phyloP scores from a whole-genome alignment of 352 stramenopile species.

The Phytophthora citrophthora region DNA sequence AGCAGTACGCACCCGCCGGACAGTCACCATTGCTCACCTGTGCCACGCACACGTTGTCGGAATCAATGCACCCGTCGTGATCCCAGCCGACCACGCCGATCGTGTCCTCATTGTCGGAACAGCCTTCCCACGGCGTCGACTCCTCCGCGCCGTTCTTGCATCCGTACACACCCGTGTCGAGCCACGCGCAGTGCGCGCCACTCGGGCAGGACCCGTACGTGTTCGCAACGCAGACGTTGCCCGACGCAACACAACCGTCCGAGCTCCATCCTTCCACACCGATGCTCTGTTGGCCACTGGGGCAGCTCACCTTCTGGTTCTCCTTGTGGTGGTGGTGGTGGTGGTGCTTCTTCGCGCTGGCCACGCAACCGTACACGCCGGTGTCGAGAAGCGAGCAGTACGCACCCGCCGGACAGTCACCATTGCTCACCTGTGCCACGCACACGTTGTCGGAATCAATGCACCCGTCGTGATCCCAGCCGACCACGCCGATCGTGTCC shows the following conservation, averaged over 20 bases:
- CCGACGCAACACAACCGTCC: constrained; percentile 24
- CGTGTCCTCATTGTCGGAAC: constrained; percentile 18
- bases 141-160: constrained; percentile 31
- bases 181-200: constrained; percentile 27
- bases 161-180: constrained; percentile 38
- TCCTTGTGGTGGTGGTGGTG: constrained; percentile 9
- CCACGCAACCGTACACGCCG: constrained; percentile 33
- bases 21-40: constrained; percentile 25
- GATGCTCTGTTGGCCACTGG: constrained; percentile 26
- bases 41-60: constrained; percentile 24
- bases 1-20: constrained; percentile 28
- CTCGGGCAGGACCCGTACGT: constrained; percentile 26
- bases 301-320: constrained; percentile 20
- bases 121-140: constrained; percentile 26
- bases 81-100: constrained; percentile 33
- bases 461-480: constrained; percentile 42
- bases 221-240: constrained; percentile 31
- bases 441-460: constrained; percentile 36
- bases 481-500: constrained; percentile 11
- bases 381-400: constrained; percentile 35
- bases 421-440: constrained; percentile 23
- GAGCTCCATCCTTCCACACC: constrained; percentile 21
- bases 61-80: constrained; percentile 28
- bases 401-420: constrained; percentile 21
- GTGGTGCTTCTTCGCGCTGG: constrained; percentile 22